Evolutionary conservation across 768 basidiomycete species (phyloP), one percentile per base, ranked within the genome.

Genomic region (Podaxis rugospora): DNA sequence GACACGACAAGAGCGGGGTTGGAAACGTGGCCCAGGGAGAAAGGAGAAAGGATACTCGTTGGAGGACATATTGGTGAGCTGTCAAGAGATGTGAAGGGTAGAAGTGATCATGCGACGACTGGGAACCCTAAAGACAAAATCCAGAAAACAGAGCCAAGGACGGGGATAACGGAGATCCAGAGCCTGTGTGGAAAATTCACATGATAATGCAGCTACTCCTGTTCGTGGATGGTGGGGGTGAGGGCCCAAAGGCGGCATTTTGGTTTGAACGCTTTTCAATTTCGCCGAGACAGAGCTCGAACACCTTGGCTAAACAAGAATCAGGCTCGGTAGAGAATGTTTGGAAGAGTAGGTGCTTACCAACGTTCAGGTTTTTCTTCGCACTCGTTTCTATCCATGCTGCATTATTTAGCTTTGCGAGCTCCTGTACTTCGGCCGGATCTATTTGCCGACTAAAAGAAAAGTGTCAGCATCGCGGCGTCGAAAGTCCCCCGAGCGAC

Each of bases 311-410:
- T 91, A 57, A 11, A 63, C 51, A 11, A 27, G 18, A 59, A 57
- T 39, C 16, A 42, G 35, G 46, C 42, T 52, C 47, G 35, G 40
- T 46, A n/a, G 37, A 36, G 6, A 50, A 44, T 46, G 53, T 35
- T 25, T 44, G 23, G 51, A 32, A n/a, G 40, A 11, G 23, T 50
- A 50, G 25, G 59, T 28, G 55, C 92, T 74, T 63, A 93, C 92
- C 82, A 68, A 95, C 86, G 72, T 95, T 93, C 70, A 83, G 70
- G 67, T 94, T 89, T 63, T 81, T 80, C 78, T 90, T 89, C 42
- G 93, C 90, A 66, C 89, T 92, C 4, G 92, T 91, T 77, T 95
- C 93, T 32, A 93, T 79, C 83, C 88, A 95, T 5, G 87, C 88
- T 3, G 90, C 86, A 46, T 86, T 79, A 66, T 86, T 84, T 64